Evolutionary conservation across 306 rosid species (phyloP).

Genomic region (Parietaria judaica): DNA sequence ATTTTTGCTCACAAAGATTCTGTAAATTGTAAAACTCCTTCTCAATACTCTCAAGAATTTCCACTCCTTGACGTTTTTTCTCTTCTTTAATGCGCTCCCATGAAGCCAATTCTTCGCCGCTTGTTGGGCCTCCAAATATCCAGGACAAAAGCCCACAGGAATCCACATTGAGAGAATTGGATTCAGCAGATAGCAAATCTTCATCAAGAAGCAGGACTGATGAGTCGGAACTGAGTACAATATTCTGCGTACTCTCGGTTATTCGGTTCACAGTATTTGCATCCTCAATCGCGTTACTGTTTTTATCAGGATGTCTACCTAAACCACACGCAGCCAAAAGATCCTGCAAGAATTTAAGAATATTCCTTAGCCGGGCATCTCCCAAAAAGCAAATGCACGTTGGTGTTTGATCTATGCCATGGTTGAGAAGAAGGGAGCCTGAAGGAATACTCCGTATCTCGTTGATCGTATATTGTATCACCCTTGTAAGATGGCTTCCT

Average conservation of each 20-base stretch:
- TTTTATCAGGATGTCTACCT: constrained; percentile 60
- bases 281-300: constrained; percentile 41
- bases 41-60: constrained; percentile 64
- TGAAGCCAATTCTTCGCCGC: constrained; percentile 66
- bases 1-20: constrained; percentile 74
- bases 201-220: constrained; percentile 72
- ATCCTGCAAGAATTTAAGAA: constrained; percentile 87
- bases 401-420: constrained; percentile 70
- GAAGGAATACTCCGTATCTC: constrained; percentile 67
- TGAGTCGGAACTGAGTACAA: constrained; percentile 77
- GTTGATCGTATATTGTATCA: constrained; percentile 67
- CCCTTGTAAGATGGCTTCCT: constrained; percentile 70
- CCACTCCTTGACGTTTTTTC: constrained; percentile 54
- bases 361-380: constrained; percentile 64
- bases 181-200: constrained; percentile 41
- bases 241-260: constrained; percentile 56
- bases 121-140: constrained; percentile 60
- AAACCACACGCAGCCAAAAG: constrained; percentile 68
- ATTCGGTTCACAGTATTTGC: constrained; percentile 28
- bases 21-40: constrained; percentile 75
- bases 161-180: constrained; percentile 24
- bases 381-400: constrained; percentile 85
- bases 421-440: constrained; percentile 70
- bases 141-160: constrained; percentile 59
- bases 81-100: constrained; percentile 74